phyloP scores from a whole-genome alignment of 768 basidiomycete species.

The Leccinum uliginosum region DNA sequence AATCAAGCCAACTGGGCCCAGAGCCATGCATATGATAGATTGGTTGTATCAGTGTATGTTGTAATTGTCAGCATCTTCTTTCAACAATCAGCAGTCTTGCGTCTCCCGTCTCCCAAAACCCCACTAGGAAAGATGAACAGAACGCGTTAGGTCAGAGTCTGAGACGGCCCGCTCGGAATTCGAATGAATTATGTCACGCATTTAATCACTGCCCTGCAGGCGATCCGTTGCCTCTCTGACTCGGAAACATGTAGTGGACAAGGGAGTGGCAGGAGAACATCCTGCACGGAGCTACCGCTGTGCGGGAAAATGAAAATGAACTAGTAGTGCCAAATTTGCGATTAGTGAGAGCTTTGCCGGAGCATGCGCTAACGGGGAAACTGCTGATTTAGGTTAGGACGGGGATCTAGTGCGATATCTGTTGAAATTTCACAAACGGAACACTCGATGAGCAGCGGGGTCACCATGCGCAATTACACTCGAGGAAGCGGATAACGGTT shows the following conservation, averaged over 20 bases:
- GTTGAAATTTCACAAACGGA: not conserved
- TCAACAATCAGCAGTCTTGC: not conserved
- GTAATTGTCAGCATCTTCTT: not conserved
- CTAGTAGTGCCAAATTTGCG: not conserved
- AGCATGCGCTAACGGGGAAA: not conserved
- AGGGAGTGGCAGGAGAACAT: not conserved
- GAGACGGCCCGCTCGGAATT: not conserved
- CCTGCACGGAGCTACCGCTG: not conserved
- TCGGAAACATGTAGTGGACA: not conserved
- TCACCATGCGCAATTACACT: not conserved
- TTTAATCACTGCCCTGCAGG: not conserved
- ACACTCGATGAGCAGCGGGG: not conserved
- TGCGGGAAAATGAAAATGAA: not conserved
- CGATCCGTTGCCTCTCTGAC: constrained; percentile 15
- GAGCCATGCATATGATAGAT: not conserved
- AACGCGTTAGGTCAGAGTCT: not conserved
- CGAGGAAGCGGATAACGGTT: not conserved
- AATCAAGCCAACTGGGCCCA: not conserved
- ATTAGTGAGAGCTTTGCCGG: not conserved
- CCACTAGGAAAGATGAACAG: constrained; percentile 19
- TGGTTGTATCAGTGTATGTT: not conserved
- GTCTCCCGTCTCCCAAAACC: constrained; percentile 19
- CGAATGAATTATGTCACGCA: not conserved
- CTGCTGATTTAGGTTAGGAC: not conserved
- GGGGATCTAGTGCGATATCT: not conserved